Percentiles rank a stretch among this genome's conserved stretches.
phyloP scores from a whole-genome alignment of 768 basidiomycete genomes.

The Termitomyces titanicus region DNA sequence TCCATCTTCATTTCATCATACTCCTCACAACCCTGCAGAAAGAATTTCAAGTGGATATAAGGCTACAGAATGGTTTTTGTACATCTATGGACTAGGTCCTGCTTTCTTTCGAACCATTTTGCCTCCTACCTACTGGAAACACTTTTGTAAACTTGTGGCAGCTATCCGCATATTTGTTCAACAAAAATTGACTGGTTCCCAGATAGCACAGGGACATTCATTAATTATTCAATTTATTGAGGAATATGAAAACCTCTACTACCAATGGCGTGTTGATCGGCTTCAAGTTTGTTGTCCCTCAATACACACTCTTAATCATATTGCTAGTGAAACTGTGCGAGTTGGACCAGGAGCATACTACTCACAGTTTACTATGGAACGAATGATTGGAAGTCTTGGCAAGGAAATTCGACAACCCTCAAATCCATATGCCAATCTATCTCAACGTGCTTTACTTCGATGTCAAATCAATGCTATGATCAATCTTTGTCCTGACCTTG shows the following conservation, averaged over 20 bases:
- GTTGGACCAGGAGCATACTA: neutral
- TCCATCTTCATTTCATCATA: neutral
- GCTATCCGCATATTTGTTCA: neutral
- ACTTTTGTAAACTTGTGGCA: neutral
- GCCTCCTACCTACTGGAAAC: neutral
- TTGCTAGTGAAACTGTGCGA: neutral
- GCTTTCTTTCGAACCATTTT: neutral
- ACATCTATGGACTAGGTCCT: neutral
- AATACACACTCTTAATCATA: neutral
- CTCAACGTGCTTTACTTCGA: neutral
- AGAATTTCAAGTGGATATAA: neutral
- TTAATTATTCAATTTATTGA: neutral
- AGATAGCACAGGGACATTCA: neutral
- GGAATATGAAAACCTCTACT: neutral
- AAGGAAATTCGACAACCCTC: neutral
- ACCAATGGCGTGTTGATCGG: neutral
- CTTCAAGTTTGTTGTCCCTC: neutral
- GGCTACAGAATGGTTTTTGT: neutral
- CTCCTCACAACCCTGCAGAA: neutral
- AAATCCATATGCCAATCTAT: neutral
- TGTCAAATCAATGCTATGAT: neutral
- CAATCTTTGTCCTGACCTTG: neutral
- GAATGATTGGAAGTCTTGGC: neutral
- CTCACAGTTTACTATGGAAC: neutral
- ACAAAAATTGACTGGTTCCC: neutral